Evolutionary conservation across 2,329 filamentous ascomycete species (phyloP), one percentile per base, ranked within the genome.

Genomic region (Pestalotiopsis sp.): DNA sequence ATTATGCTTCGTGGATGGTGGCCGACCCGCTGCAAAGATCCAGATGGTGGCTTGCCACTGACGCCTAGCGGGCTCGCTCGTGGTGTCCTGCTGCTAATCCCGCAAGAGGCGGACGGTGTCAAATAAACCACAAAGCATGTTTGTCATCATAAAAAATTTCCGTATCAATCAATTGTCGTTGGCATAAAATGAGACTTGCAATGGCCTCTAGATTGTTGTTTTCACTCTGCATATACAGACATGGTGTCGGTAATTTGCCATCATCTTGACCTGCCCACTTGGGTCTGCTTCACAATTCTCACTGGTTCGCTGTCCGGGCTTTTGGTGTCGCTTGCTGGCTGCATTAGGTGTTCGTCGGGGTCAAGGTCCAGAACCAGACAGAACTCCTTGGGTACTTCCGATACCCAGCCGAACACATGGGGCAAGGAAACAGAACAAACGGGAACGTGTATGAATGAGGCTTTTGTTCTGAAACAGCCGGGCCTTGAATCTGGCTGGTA

Each of bases 381-480:
- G 45, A 52, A 52, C 17, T 52, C 45, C 31, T 36, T 36, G 31
- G 31, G 31, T 36, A 36, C 31, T 36, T 36, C 45, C 45, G 45
- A n/a, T 11, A 52, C 45, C 45, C 17, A 52, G 45, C 17, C 45
- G 17, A 52, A 52, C 17, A 52, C 20, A n/a, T n/a, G 9, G n/a
- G 45, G 17, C 45, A 52, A n/a, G 45, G 45, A 52, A 52, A 52
- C 60, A 36, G 60, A 63, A 23, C 38, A 41, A 41, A 17, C 31
- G 62, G 41, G 39, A 64, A 23, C 38, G 13, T 39, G 38, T 6
- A 45, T 39, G 38, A 64, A 64, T 39, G 62, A 64, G 62, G 62
- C 41, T 17, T 64, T 45, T 52, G 20, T 63, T 45, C 38, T 64
- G 62, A 64, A 64, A 64, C 62, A 41, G 23, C 27, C 57, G 23